Evolutionary conservation across 306 rosid species (phyloP).

Genomic region (Vigna angularis): DNA sequence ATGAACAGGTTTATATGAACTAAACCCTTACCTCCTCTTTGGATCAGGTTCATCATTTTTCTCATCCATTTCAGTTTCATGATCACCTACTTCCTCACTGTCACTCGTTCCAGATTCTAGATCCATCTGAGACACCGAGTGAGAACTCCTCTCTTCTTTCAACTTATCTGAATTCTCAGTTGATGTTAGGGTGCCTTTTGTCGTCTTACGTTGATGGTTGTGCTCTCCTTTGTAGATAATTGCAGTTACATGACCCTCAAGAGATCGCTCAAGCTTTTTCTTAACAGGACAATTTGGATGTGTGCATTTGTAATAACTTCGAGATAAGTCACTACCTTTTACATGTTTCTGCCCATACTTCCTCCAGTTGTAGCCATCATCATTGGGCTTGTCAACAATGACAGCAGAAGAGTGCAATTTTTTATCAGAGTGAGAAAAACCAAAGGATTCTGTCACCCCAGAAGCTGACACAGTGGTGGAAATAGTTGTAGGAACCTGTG

Average conservation of each 20-base stretch:
- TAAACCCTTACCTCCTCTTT: slow-evolving; percentile 65
- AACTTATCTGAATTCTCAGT: slow-evolving; percentile 49
- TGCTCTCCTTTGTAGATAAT: slow-evolving; percentile 84
- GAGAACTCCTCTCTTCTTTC: slow-evolving; percentile 25
- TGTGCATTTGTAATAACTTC: slow-evolving; percentile 47
- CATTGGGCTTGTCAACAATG: slow-evolving; percentile 60
- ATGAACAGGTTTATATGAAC: slow-evolving; percentile 6
- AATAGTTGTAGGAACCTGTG: slow-evolving; percentile 39
- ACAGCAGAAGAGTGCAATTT: slow-evolving; percentile 50
- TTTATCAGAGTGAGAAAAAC: slow-evolving; percentile 54
- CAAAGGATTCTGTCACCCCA: slow-evolving; percentile 46
- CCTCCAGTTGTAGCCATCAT: slow-evolving; percentile 83
- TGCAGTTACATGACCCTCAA: slow-evolving; percentile 73
- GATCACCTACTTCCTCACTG: slow-evolving; percentile 63
- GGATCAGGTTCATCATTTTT: slow-evolving; percentile 67
- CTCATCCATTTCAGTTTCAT: slow-evolving; percentile 52
- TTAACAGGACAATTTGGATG: slow-evolving; percentile 66
- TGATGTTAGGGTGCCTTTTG: slow-evolving; percentile 48
- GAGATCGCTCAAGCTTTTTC: slow-evolving; percentile 83
- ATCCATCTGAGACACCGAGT: slow-evolving; percentile 48
- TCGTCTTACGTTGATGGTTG: slow-evolving; percentile 63
- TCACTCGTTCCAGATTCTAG: slow-evolving; percentile 67
- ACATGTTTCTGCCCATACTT: slow-evolving; percentile 89
- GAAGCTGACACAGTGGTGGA: slow-evolving; percentile 25
- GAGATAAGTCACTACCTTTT: slow-evolving; percentile 82